phyloP scores from a whole-genome alignment of 768 basidiomycete genomes.

The Solioccasus polychromus region DNA sequence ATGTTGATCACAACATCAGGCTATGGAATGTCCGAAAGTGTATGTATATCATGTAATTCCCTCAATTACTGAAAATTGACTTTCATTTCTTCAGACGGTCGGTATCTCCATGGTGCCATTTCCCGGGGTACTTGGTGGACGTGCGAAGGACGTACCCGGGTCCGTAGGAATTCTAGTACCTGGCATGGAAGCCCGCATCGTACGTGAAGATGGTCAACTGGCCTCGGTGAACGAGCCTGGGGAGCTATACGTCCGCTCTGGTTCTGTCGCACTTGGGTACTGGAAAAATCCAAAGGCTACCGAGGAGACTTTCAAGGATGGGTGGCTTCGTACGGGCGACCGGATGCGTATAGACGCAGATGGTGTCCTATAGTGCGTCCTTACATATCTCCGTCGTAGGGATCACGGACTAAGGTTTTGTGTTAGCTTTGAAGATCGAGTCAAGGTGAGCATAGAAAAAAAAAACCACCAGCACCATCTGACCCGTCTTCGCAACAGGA shows the following conservation, averaged over 20 bases:
- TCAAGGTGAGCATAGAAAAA: slow-evolving; percentile 49
- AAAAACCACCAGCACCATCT: neutral
- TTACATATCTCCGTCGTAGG: neutral
- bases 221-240: slow-evolving; percentile 58
- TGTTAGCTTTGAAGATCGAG: slow-evolving; percentile 66
- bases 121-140: slow-evolving; percentile 46
- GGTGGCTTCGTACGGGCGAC: slow-evolving; percentile 79
- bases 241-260: slow-evolving; percentile 59
- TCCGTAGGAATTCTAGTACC: slow-evolving; percentile 60
- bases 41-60: slow-evolving; percentile 32
- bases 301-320: slow-evolving; percentile 58
- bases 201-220: slow-evolving; percentile 56
- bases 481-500: slow-evolving; percentile 44
- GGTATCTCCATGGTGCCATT: slow-evolving; percentile 42
- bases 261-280: slow-evolving; percentile 63
- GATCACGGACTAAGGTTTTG: neutral
- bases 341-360: slow-evolving; percentile 58
- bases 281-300: slow-evolving; percentile 70
- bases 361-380: slow-evolving; percentile 62
- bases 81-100: slow-evolving; percentile 46
- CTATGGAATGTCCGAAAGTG: slow-evolving; percentile 71
- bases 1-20: slow-evolving; percentile 36
- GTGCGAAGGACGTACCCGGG: slow-evolving; percentile 37
- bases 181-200: slow-evolving; percentile 60
- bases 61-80: neutral